Conservation (phyloP, 2,329 filamentous ascomycete species). For the Pezicula carpinea region DNA sequence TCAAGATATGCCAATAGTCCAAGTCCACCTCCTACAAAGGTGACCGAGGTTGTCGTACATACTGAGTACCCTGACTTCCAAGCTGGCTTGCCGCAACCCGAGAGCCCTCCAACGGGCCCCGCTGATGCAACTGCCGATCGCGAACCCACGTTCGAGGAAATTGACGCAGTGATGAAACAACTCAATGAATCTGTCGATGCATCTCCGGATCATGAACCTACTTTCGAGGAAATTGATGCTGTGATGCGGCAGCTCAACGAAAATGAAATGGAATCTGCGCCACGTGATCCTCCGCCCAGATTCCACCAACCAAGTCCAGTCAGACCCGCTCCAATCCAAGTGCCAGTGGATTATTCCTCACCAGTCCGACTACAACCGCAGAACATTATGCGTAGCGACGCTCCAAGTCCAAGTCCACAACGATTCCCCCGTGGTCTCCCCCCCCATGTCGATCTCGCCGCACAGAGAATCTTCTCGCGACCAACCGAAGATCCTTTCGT, state of each 20-base stretch:
- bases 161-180: conserved; percentile 88
- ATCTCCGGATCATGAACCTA: conserved; percentile 22
- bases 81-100: conserved; percentile 18
- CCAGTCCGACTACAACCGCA: conserved; percentile 49
- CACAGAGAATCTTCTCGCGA: conserved; percentile 42
- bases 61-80: conserved; percentile 21
- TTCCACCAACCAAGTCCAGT: conserved; percentile 43
- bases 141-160: conserved; percentile 65
- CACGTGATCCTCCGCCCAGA: conserved; percentile 29
- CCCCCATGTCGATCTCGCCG: conserved; percentile 33
- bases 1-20: conserved; percentile 26
- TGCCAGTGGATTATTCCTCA: conserved; percentile 38
- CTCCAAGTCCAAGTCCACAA: conserved; percentile 67
- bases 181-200: conserved; percentile 61
- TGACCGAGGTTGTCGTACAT: conserved; percentile 15
- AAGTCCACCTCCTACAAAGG: conserved; percentile 16
- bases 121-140: conserved; percentile 8
- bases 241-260: conserved; percentile 83
- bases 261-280: conserved; percentile 55
- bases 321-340: conserved; percentile 33
- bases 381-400: conserved; percentile 59
- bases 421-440: conserved; percentile 37
- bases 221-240: conserved; percentile 84
- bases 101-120: conserved; percentile 14
- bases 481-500: conserved; percentile 37